Percentiles rank a stretch among this genome's conserved stretches.
phyloP scores from a whole-genome alignment of 768 basidiomycete species.

The Tylopilus sp. region DNA sequence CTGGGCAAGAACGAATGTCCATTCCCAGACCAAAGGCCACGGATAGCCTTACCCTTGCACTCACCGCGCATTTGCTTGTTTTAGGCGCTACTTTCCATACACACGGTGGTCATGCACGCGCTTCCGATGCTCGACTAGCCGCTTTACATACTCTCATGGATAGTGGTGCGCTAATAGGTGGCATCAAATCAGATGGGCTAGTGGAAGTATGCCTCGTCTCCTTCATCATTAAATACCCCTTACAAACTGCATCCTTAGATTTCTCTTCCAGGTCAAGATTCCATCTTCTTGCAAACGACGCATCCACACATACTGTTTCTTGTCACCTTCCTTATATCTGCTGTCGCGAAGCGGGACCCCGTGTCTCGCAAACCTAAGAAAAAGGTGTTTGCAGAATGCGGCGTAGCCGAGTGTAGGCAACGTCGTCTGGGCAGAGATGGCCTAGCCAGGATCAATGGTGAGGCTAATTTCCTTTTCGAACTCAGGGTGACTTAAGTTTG shows the following conservation, averaged over 20 bases:
- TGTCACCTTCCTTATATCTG: slow-evolving; percentile 65
- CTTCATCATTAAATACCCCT: slow-evolving; percentile 11
- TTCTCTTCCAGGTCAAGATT: slow-evolving; percentile 33
- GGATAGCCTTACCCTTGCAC: slow-evolving; percentile 34
- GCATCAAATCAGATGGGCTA: slow-evolving; percentile 34
- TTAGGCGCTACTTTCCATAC: slow-evolving; percentile 61
- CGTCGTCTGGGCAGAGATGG: slow-evolving; percentile 35
- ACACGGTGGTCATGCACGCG: slow-evolving; percentile 48
- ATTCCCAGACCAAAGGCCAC: slow-evolving; percentile 19
- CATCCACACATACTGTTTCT: slow-evolving; percentile 65
- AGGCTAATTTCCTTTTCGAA: not conserved
- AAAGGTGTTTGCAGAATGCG: slow-evolving; percentile 65
- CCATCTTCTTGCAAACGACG: slow-evolving; percentile 56
- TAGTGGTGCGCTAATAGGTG: slow-evolving; percentile 42
- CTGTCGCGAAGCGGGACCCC: slow-evolving; percentile 65
- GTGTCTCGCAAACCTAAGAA: slow-evolving; percentile 73
- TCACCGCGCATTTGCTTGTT: slow-evolving; percentile 60
- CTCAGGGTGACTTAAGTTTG: not conserved
- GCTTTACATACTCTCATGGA: slow-evolving; percentile 69
- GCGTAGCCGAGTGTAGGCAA: slow-evolving; percentile 44
- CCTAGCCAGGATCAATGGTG: slow-evolving; percentile 15
- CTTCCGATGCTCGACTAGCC: slow-evolving; percentile 49
- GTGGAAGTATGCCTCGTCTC: slow-evolving; percentile 33
- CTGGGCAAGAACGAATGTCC: not conserved
- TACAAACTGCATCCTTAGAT: slow-evolving; percentile 19